Evolutionary conservation across 148 eudicot genomes (phyloP), one percentile per base, ranked within the genome.

Genomic region (Limonium bicolor): DNA sequence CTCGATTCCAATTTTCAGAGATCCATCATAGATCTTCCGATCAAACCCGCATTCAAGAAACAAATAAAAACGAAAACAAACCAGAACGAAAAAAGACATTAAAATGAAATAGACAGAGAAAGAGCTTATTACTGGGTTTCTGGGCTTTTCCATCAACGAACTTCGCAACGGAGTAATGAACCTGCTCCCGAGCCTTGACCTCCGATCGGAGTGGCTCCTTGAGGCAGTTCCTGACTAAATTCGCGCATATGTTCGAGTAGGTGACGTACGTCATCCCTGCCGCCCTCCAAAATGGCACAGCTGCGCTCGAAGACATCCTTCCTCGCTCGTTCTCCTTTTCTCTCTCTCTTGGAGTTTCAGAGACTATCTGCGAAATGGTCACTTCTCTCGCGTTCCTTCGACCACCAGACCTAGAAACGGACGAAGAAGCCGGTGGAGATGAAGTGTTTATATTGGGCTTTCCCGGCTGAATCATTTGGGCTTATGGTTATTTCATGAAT

Each of bases 221-320:
- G 55, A 90, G 82, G 58, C 97, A 90, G 54, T 84, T 81, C 49
- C 97, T 65, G 25, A 84, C 93, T 25, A 77, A 33, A 49, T 65
- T 90, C 0, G 97, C 95, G 29, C 97, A 90, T 7, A 80, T 66
- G 63, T 90, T 90, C 3, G 97, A 80, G 58, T 90, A 90, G n/a
- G 80, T 61, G 7, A 84, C 67, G 78, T 90, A 90, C 0, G 97
- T 90, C 97, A 90, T 90, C 33, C 97, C 97, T 4, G 95, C 97
- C 39, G 84, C 51, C 36, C 95, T 90, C 97, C 97, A 80, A 50
- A 84, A 90, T 21, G 97, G 93, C 20, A 60, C 85, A 23, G 97
- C 97, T 53, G 67, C 94, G 18, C 27, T 57, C 35, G 78, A 58
- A 58, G 79, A 48, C 87, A 74, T 79, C 45, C 27, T 29, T n/a